Base-by-base conservation (phyloP, 1,139 yeast species). In the Kodamaea ohmeri region DNA sequence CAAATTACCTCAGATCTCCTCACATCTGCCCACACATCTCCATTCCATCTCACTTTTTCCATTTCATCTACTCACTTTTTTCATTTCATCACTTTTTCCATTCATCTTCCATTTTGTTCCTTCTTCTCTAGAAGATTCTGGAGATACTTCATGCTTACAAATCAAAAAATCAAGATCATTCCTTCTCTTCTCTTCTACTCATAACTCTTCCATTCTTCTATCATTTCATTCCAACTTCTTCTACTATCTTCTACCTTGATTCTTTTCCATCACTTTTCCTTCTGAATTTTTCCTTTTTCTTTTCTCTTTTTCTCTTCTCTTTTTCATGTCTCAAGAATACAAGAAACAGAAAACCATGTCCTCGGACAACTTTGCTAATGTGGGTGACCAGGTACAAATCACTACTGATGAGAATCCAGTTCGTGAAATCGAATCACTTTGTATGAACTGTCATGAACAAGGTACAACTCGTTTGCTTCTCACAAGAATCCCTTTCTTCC, bases 381-480 rank as follows among this genome's bases (percentile, higher is more conserved):
- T 81, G 13, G 87, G 87, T 4, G 50, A 47, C 4, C 54, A 50
- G 35, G 52, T 43, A 29, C 42, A 41, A 39, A 41, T 42, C 17
- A 47, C 39, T 4, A 35, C 42, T 19, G 36, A 35, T 11, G 37
- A 43, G 6, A 80, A 88, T 1, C 95, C 96, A 4, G 95, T 92
- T 14, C 97, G 89, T 61, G 97, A 92, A 60, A 78, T 94, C 47
- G 94, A 90, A 58, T 88, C 97, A 14, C 67, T 90, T 38, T 94
- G 99, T 68, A 90, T 94, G 96, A 87, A 88, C 67, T 94, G 99
- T 63, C 88, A 83, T 49, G 67, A 90, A 51, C 74, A 80, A 42
- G 99, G 99, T 44, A 71, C 71, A 36, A 92, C 98, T 12, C 71
- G 95, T 51, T 60, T 94, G 60, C 70, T 94, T 38, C 70, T 94